Base-by-base conservation (phyloP, 106 monocot species). In the Gastrodia elata region DNA sequence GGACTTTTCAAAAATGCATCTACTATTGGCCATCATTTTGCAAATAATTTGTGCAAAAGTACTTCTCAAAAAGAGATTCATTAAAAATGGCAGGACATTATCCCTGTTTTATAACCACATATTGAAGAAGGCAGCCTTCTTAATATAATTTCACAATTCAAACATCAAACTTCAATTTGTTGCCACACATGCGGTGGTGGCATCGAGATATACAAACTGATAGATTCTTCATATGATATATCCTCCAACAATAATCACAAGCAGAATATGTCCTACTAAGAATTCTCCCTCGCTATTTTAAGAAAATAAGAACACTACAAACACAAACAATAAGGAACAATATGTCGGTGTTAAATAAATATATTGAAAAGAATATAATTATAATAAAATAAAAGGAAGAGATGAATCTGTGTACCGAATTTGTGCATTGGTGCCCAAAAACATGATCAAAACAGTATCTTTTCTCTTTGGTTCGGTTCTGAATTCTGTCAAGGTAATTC, bases 381-480 rank as follows among this genome's bases (percentile, higher is more conserved):
- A 38, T 33, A 38, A 67, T 20, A 36, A 37, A 35, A 11, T 36
- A 5, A 38, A 67, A 67, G 0, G 13, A 36, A 6, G 5, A 61
- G 28, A 35, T 18, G 67, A 67, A 40, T 26, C 24, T 0, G 4
- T 76, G 78, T 83, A 98, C 97, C 75, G 75, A 58, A 83, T 98
- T 98, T 22, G 84, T 77, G 70, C 84, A 86, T 64, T 80, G 88
- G 71, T 79, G 91, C 42, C 88, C 90, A 83, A 90, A 98, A 35
- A 93, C 93, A 77, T 84, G 84, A 87, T 98, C 97, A 70, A 98
- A 98, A 77, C 74, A 76, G 59, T 98, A 98, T 87, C 86, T 80
- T 79, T 77, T 98, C 90, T 98, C 97, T 70, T 98, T 98, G 0
- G 86, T 87, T 64, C 97, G 77, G 80, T 93, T 98, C 64, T 98